These are phyloP conservation scores for Colletotrichum tanaceti DNA, from an alignment of 2,329 filamentous ascomycete species.

Conservation along the genomic window DNA sequence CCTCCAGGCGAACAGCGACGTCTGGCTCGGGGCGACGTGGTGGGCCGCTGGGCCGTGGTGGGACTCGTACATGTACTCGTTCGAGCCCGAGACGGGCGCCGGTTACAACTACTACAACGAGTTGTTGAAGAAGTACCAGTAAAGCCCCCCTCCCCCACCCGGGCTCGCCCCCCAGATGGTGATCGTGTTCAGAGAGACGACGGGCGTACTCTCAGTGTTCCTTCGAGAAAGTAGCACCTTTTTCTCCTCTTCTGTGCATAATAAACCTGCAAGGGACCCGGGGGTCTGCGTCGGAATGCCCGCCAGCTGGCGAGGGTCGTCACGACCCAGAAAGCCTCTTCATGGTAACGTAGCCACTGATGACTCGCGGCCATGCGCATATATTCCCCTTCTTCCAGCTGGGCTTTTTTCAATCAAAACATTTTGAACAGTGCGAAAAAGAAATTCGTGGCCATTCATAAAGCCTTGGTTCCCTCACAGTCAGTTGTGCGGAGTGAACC, in stretches of 20 bases:
- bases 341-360: no score
- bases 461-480: no score
- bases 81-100: constrained; percentile 53
- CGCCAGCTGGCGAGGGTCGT: no score
- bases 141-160: neutral
- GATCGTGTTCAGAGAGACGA: neutral
- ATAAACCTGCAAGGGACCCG: neutral
- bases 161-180: neutral
- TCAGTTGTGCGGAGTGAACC: no score
- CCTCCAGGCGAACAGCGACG: constrained; percentile 61
- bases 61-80: constrained; percentile 55
- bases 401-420: neutral
- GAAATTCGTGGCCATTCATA: no score
- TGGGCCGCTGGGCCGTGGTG: constrained; percentile 63
- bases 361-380: neutral
- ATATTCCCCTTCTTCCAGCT: constrained; percentile 5
- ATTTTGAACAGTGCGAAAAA: neutral
- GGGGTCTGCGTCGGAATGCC: neutral
- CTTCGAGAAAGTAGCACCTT: neutral
- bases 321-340: no score
- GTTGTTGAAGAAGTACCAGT: constrained; percentile 36
- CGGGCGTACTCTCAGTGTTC: neutral
- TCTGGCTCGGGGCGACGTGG: constrained; percentile 64
- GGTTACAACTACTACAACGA: constrained; percentile 47
- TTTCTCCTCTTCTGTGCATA: constrained; percentile 1